Conservation (phyloP, 352 stramenopile genomes). For the Globisporangium mamillatum region DNA sequence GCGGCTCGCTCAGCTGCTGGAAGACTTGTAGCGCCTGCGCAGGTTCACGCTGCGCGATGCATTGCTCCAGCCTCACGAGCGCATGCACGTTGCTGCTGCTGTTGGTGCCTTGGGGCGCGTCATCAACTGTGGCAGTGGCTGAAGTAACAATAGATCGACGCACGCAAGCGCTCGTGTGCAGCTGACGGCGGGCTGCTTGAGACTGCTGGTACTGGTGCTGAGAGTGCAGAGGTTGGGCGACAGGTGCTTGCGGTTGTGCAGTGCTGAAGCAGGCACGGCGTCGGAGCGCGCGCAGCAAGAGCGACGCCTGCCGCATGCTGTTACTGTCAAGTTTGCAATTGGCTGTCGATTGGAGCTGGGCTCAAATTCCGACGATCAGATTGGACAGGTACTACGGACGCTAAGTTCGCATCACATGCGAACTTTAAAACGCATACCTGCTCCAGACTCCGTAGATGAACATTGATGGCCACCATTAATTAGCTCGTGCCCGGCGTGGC, state of each 20-base stretch:
- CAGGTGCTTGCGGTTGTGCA: background rate
- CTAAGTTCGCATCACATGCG: too few species aligned
- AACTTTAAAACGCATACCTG: too few species aligned
- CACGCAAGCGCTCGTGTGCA: background rate
- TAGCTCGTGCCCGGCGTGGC: too few species aligned
- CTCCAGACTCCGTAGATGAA: too few species aligned
- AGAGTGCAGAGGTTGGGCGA: background rate
- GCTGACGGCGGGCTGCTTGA: background rate
- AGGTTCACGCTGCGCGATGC: slow-evolving; percentile 30
- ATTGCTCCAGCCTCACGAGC: slow-evolving; percentile 33
- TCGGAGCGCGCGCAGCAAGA: slow-evolving; percentile 4
- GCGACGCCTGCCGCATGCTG: slow-evolving; percentile 1
- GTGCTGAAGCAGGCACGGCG: background rate
- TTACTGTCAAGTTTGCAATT: background rate
- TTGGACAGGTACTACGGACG: too few species aligned
- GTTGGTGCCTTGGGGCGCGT: background rate
- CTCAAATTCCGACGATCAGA: background rate
- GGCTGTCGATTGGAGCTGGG: background rate
- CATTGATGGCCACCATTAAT: too few species aligned
- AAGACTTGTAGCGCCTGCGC: slow-evolving; percentile 35
- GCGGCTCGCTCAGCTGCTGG: slow-evolving; percentile 33
- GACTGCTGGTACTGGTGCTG: background rate
- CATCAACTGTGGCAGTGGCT: background rate
- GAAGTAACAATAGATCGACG: background rate
- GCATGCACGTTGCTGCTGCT: background rate